phyloP scores from a whole-genome alignment of 192 early-diverging fungal species.

The Gigaspora rosea region DNA sequence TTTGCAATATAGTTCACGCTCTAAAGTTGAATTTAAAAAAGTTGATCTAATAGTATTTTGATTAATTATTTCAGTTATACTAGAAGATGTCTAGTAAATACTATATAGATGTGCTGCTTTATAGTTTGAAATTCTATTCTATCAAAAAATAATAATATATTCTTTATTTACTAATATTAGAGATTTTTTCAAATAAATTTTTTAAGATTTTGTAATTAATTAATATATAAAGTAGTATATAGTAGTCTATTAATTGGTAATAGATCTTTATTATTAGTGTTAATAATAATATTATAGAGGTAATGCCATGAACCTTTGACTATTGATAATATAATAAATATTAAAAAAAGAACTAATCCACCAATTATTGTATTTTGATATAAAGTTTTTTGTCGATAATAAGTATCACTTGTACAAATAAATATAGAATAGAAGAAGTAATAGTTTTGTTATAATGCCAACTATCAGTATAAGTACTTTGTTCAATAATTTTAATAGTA shows the following conservation, averaged over 20 bases:
- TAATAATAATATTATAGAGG: background rate
- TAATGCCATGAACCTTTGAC: background rate
- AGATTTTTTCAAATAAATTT: conserved; percentile 1
- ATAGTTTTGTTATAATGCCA: too few species aligned
- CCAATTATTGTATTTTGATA: background rate
- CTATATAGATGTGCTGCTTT: background rate
- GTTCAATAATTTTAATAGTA: too few species aligned
- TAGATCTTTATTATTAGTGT: conserved; percentile 13
- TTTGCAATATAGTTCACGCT: background rate
- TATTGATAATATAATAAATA: conserved; percentile 15
- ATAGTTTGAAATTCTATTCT: conserved; percentile 12
- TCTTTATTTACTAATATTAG: background rate
- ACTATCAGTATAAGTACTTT: too few species aligned
- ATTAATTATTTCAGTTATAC: background rate
- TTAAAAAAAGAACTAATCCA: background rate
- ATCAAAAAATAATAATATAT: conserved; percentile 4
- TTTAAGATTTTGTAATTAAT: background rate
- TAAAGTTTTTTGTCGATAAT: background rate
- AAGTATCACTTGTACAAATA: conserved; percentile 13
- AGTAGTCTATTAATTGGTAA: conserved; percentile 5
- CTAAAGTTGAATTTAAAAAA: background rate
- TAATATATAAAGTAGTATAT: background rate
- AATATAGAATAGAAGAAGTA: background rate
- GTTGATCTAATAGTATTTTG: background rate
- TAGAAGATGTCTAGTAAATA: background rate